These are phyloP conservation scores for Ettlia oleoabundans DNA, from an alignment of 139 green algal species.

Conservation along the genomic window DNA sequence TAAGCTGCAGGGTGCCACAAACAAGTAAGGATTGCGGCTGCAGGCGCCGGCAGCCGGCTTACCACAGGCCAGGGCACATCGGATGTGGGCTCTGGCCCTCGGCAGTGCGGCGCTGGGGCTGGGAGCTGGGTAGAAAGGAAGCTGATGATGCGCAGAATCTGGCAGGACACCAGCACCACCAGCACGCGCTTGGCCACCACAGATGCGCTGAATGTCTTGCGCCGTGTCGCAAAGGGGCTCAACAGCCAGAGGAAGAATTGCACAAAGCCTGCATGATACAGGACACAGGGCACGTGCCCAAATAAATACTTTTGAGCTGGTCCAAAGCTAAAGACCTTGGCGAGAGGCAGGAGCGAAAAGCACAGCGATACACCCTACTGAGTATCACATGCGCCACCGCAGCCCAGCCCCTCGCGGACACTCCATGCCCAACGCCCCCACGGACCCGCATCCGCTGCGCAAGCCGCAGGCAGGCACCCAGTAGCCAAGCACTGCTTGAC, in stretches of 20 bases:
- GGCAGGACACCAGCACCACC: slow-evolving; percentile 81
- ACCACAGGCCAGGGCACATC: slow-evolving; percentile 56
- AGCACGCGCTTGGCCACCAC: slow-evolving; percentile 80
- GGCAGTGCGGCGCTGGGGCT: slow-evolving; percentile 87
- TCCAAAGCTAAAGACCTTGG: too few species aligned
- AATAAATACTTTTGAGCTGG: too few species aligned
- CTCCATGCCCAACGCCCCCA: too few species aligned
- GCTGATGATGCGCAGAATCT: slow-evolving; percentile 83
- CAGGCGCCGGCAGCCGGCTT: neutral
- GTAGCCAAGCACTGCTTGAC: neutral
- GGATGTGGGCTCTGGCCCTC: slow-evolving; percentile 58
- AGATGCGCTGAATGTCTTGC: slow-evolving; percentile 87
- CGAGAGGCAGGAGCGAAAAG: too few species aligned
- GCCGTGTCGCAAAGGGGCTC: slow-evolving; percentile 76
- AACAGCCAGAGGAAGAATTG: slow-evolving; percentile 85
- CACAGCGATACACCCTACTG: too few species aligned
- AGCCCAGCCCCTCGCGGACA: too few species aligned
- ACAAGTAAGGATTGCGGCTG: too few species aligned
- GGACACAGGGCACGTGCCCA: neutral
- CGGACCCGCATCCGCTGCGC: too few species aligned
- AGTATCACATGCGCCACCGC: too few species aligned
- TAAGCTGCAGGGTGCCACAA: too few species aligned
- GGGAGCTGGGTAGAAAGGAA: slow-evolving; percentile 88
- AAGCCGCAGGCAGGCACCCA: too few species aligned
- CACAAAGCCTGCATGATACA: slow-evolving; percentile 53